Base-by-base conservation (phyloP, 176 grass and related monocot genomes). In the Hyparrhenia diplandra region DNA sequence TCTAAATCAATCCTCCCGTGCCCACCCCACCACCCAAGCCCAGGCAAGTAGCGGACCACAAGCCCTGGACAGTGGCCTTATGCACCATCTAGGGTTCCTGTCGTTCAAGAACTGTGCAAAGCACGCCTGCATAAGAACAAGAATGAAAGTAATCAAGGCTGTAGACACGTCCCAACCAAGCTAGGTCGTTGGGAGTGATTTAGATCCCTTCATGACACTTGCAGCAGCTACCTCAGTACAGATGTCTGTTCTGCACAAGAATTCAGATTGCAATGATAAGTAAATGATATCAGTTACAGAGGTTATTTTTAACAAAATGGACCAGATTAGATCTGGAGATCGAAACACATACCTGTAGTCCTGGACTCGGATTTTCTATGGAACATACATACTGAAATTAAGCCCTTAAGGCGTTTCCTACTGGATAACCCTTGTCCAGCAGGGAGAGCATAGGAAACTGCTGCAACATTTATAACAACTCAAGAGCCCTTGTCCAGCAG, bases 381-480 rank as follows among this genome's bases (percentile, higher is more conserved):
- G 13, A 35, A 35, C 14, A 7, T n/a, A n/a, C n/a, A n/a, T 28
- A 79, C 32, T 35, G 17, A 35, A 73, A 83, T 28, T 34, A 27
- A 62, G 58, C 10, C 55, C 2, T 54, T 43, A 73, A 58, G 47
- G 32, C n/a, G n/a, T 58, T 32, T 78, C 25, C 69, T 82, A 47
- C 54, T 55, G 8, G 24, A 54, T 78, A 35, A 36, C 58, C 21
- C 35, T 73, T 4, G 36, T 63, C 60, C 60, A 32, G 27, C 20
- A 59, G 35, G 32, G 61, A 51, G 46, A 72, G 80, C 24, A 28
- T 27, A 74, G 40, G 28, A 18, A 74, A 73, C 37, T 66, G 43
- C n/a, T 21, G 45, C 69, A 83, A 37, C 21, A 84, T 57, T 68
- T 84, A 28, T 84, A 28, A 74, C 29, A 43, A 75, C 16, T 41